These are phyloP conservation scores for Pseudogymnoascus sp. DNA, from an alignment of 2,329 filamentous ascomycete species.

Conservation along the genomic window DNA sequence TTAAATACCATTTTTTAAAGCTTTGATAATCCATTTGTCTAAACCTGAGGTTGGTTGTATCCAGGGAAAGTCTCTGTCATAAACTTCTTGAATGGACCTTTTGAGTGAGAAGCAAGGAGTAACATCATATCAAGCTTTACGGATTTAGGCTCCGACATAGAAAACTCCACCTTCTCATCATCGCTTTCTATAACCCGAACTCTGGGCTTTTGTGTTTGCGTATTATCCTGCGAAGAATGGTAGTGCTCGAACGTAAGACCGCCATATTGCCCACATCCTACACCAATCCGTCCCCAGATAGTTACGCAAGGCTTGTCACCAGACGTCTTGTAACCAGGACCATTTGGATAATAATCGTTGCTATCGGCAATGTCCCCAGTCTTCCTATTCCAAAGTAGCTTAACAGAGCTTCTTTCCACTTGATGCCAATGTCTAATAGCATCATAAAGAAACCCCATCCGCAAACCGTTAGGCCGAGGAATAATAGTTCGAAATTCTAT, in stretches of 20 bases:
- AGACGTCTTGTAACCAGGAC: constrained; percentile 3
- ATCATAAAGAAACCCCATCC: constrained; percentile 14
- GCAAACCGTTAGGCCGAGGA: constrained; percentile 9
- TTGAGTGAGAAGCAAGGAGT: neutral
- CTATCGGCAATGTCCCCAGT: constrained; percentile 6
- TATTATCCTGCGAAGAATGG: neutral
- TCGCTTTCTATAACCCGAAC: constrained; percentile 7
- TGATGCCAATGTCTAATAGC: constrained; percentile 12
- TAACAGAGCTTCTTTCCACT: constrained; percentile 2
- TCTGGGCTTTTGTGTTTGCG: neutral
- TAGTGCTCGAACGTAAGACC: neutral
- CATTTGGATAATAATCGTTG: neutral
- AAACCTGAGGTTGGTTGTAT: neutral
- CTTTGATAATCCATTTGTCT: neutral
- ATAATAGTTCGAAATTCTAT: constrained; percentile 9
- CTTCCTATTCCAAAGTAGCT: constrained; percentile 1
- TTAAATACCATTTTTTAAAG: neutral
- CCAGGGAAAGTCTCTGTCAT: no score
- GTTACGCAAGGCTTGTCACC: constrained; percentile 12
- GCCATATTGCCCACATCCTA: constrained; percentile 8
- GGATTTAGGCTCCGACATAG: constrained; percentile 9
- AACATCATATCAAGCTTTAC: neutral
- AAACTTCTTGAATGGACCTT: neutral
- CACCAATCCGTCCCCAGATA: constrained; percentile 8
- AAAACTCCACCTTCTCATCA: constrained; percentile 9